Conservation (phyloP, 176 grass and related monocot species). For the bread wheat (Triticum aestivum) region IWGSC_CS_RefSeq_v2.1 NC_057805.1:352800721-352801220, state of each 20-base stretch:
- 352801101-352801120: neutral
- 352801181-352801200: neutral
- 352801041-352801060: neutral
- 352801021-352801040: neutral
- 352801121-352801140: neutral
- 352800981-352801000: neutral
- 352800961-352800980: no score
- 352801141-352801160: neutral
- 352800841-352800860: neutral
- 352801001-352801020: neutral
- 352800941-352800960: no score
- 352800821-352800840: neutral
- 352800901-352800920: neutral
- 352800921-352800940: neutral
- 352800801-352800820: neutral
- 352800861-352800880: neutral
- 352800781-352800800: neutral
- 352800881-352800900: constrained; percentile 8
- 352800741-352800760: neutral
- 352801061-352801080: neutral
- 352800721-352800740: neutral
- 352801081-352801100: neutral
- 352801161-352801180: neutral
- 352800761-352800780: neutral
- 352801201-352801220: neutral